Conservation (phyloP, 352 stramenopile genomes). For the Phytophthora boehmeriae region DNA sequence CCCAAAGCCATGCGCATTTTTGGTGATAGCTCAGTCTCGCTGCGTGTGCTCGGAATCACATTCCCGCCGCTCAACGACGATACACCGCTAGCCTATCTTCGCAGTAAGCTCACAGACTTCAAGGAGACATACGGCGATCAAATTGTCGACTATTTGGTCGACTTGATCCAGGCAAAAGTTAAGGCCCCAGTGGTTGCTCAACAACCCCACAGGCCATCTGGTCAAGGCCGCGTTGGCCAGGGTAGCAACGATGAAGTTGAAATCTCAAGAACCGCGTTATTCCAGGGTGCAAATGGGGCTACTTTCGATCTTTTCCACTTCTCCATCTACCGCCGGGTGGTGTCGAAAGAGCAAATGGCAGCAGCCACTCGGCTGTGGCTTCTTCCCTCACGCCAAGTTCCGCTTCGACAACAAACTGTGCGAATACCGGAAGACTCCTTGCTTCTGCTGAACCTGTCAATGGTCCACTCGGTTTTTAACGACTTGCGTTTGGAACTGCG, state of each 20-base stretch:
- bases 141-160: slow-evolving; percentile 70
- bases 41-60: slow-evolving; percentile 57
- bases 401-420: slow-evolving; percentile 31
- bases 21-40: slow-evolving; percentile 49
- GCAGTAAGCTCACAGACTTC: slow-evolving; percentile 57
- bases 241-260: slow-evolving; percentile 2
- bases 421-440: slow-evolving; percentile 52
- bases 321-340: slow-evolving; percentile 55
- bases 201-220: slow-evolving; percentile 4
- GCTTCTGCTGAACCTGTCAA: slow-evolving; percentile 52
- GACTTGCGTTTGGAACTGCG: slow-evolving; percentile 61
- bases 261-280: slow-evolving; percentile 36
- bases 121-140: slow-evolving; percentile 55
- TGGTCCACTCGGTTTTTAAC: slow-evolving; percentile 67
- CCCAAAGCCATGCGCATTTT: slow-evolving; percentile 66
- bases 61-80: slow-evolving; percentile 71
- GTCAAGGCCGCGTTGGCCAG: slow-evolving; percentile 1
- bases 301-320: slow-evolving; percentile 81
- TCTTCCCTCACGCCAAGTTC: slow-evolving; percentile 51
- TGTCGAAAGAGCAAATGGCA: slow-evolving; percentile 28
- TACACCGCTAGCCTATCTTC: slow-evolving; percentile 62
- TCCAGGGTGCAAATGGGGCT: slow-evolving; percentile 49
- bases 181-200: slow-evolving; percentile 17
- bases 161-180: slow-evolving; percentile 36
- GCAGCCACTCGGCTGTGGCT: slow-evolving; percentile 37